Base-by-base conservation (phyloP, 345 rosid genomes). In the Lepidium sativum region DNA sequence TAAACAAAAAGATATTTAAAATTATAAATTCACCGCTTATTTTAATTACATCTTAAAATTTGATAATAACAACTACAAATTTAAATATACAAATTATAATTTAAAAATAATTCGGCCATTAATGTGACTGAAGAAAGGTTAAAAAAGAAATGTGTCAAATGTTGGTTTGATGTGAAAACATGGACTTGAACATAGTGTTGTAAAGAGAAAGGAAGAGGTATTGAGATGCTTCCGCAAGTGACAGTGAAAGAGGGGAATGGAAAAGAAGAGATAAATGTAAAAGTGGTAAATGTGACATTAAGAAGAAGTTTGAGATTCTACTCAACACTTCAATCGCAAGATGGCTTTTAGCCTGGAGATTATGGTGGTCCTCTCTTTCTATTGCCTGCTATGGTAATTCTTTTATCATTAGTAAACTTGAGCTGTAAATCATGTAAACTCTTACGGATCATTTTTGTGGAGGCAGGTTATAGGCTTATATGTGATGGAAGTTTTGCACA, bases 331-430 rank as follows among this genome's bases (percentile, higher is more conserved):
- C 96, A 84, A 65, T 23, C 78, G 2, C 73, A 82, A 11, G 87
- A 83, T 78, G 96, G 96, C 0, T 86, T 86, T 57, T 84, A 91
- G 96, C 88, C 96, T 9, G 84, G 79, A 40, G 96, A 88, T 54
- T 88, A 82, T 47, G 96, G 86, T n/a, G 96, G 92, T 6, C 92
- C 96, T 65, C 48, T 88, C 42, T 88, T 88, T 62, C 92, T 88
- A 51, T 58, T 86, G 4, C 92, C 96, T 9, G 79, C 74, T 41
- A 42, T 88, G 86, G 96, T 82, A 75, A 8, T 6, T 33, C 9
- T 14, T 21, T 42, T 2, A 5, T 25, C 11, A 2, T 10, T n/a
- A 25, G 1, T 27, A 27, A 27, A 27, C 31, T 27, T 27, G 1
- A 27, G 6, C 31, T 27, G 31, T 27, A 7, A 27, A 33, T 15